phyloP scores from a whole-genome alignment of 1,139 yeast species.

The Yamadazyma taylorii region DNA sequence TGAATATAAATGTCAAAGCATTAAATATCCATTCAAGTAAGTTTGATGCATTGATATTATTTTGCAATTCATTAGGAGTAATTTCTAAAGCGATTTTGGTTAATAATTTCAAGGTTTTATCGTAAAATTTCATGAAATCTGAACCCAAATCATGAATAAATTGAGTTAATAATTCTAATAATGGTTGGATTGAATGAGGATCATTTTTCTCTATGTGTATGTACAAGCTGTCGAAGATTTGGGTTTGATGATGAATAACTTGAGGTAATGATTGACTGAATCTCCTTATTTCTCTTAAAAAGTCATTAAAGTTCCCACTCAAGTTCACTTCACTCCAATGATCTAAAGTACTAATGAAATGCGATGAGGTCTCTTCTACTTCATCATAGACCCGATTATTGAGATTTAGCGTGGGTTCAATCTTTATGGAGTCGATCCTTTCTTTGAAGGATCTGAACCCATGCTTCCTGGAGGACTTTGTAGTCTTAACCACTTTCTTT shows the following conservation, averaged over 20 bases:
- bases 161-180: conserved; percentile 78
- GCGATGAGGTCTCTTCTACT: conserved; percentile 62
- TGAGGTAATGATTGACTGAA: conserved; percentile 75
- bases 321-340: conserved; percentile 89
- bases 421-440: conserved; percentile 77
- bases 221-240: conserved; percentile 57
- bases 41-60: conserved; percentile 52
- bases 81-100: conserved; percentile 50
- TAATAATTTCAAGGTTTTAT: conserved; percentile 50
- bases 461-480: conserved; percentile 58
- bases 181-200: conserved; percentile 72
- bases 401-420: conserved; percentile 75
- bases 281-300: conserved; percentile 55
- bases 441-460: conserved; percentile 78
- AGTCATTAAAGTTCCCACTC: conserved; percentile 69
- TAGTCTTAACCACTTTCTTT: conserved; percentile 31
- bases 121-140: conserved; percentile 77
- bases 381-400: conserved; percentile 66
- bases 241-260: conserved; percentile 66
- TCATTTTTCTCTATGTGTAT: conserved; percentile 57
- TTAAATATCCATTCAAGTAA: conserved; percentile 84
- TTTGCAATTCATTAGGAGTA: conserved; percentile 47
- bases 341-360: conserved; percentile 72
- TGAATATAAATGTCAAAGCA: conserved; percentile 83
- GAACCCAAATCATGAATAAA: conserved; percentile 92